Evolutionary conservation across 345 rosid genomes (phyloP).

Genomic region (Hibiscus trionum): DNA sequence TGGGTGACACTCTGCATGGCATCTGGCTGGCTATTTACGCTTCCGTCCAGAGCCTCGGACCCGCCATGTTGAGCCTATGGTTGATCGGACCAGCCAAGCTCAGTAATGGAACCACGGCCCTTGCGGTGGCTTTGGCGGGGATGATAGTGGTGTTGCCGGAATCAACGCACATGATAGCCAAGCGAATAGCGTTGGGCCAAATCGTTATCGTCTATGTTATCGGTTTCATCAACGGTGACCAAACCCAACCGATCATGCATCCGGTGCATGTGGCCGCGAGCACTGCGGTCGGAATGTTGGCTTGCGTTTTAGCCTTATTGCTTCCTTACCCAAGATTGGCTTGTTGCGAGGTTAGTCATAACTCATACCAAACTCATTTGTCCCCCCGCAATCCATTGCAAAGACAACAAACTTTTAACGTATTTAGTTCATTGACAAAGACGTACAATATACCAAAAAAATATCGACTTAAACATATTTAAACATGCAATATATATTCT

Average conservation of each 20-base stretch:
- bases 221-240: constrained; percentile 46
- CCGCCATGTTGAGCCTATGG: constrained; percentile 56
- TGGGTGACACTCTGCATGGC: constrained; percentile 61
- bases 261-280: constrained; percentile 71
- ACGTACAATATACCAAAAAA: no score
- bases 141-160: constrained; percentile 54
- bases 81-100: constrained; percentile 63
- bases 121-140: constrained; percentile 55
- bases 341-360: constrained; percentile 44
- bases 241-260: constrained; percentile 53
- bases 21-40: constrained; percentile 80
- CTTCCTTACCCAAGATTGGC: constrained; percentile 78
- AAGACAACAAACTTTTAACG: neutral
- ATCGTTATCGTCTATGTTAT: constrained; percentile 58
- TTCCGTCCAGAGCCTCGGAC: constrained; percentile 58
- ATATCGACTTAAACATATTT: no score
- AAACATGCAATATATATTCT: neutral
- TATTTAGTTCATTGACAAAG: no score
- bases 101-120: constrained; percentile 34
- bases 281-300: constrained; percentile 68
- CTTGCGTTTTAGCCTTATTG: constrained; percentile 61
- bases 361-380: neutral
- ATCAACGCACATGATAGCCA: constrained; percentile 52
- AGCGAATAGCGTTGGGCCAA: constrained; percentile 78
- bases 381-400: neutral